These are phyloP conservation scores for Venturia effusa DNA, from an alignment of 2,329 filamentous ascomycete species.

Conservation along the genomic window DNA sequence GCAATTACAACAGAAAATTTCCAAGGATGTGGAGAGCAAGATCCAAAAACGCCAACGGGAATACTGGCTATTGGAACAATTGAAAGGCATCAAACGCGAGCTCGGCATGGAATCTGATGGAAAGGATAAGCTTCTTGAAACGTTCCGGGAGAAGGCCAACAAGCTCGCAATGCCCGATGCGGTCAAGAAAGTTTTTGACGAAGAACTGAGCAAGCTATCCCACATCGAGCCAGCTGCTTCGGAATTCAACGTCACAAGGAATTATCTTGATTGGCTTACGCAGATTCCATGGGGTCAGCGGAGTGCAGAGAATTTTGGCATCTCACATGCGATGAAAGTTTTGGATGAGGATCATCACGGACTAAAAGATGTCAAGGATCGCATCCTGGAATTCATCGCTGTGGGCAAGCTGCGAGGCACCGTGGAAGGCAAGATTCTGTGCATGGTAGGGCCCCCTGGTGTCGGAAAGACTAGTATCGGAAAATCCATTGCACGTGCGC, in stretches of 20 bases:
- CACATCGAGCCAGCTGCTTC: slow-evolving; percentile 92
- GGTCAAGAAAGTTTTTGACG: slow-evolving; percentile 95
- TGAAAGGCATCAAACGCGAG: slow-evolving; percentile 95
- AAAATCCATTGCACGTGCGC: slow-evolving; percentile 88
- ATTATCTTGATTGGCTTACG: slow-evolving; percentile 97
- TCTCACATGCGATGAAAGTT: slow-evolving; percentile 79
- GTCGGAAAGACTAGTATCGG: slow-evolving; percentile 98
- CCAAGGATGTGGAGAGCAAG: slow-evolving; percentile 93
- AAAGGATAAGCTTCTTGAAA: slow-evolving; percentile 95
- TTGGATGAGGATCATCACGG: slow-evolving; percentile 96
- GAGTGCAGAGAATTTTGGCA: slow-evolving; percentile 93
- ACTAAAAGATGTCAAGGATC: slow-evolving; percentile 94
- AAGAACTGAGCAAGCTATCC: slow-evolving; percentile 93
- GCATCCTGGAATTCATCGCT: slow-evolving; percentile 95
- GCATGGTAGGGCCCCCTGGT: slow-evolving; percentile 92
- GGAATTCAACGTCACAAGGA: slow-evolving; percentile 96
- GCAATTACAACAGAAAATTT: slow-evolving; percentile 91
- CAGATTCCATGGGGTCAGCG: slow-evolving; percentile 96
- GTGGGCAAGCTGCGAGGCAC: slow-evolving; percentile 94
- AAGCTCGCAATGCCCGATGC: slow-evolving; percentile 95
- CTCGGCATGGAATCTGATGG: slow-evolving; percentile 94
- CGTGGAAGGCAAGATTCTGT: slow-evolving; percentile 96
- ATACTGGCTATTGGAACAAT: slow-evolving; percentile 98
- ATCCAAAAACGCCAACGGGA: slow-evolving; percentile 96
- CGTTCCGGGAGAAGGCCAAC: slow-evolving; percentile 88